Percentiles rank a stretch among this genome's conserved stretches.
phyloP scores from a whole-genome alignment of 2,329 filamentous ascomycete genomes.

The Saccharata proteae region DNA sequence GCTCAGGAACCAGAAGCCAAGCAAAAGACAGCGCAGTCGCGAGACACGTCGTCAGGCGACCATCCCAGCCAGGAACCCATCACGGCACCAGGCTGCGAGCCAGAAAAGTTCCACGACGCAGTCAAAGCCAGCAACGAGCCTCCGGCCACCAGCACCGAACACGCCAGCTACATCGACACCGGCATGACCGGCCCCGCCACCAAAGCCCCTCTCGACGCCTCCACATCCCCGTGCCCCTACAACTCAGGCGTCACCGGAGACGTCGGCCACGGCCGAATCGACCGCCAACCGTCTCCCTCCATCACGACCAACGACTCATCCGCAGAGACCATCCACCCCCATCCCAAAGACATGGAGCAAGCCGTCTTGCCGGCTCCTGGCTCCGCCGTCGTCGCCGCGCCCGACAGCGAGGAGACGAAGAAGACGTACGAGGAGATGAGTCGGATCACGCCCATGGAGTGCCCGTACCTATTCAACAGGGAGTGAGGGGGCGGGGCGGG shows the following conservation, averaged over 20 bases:
- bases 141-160: slow-evolving; percentile 2
- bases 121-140: not conserved
- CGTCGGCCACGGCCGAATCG: slow-evolving; percentile 9
- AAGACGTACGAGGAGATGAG: slow-evolving; percentile 28
- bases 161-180: slow-evolving; percentile 4
- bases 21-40: too few relatives aligned
- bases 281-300: slow-evolving; percentile 2
- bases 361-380: slow-evolving; percentile 19
- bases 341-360: slow-evolving; percentile 21
- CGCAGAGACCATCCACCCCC: slow-evolving; percentile 18
- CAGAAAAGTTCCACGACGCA: slow-evolving; percentile 2
- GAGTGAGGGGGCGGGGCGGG: slow-evolving; percentile 16
- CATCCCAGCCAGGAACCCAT: too few relatives aligned
- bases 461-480: slow-evolving; percentile 26
- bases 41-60: too few relatives aligned
- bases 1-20: too few relatives aligned
- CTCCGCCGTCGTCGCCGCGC: slow-evolving; percentile 23
- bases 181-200: too few relatives aligned
- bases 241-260: slow-evolving; percentile 4
- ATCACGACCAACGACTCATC: slow-evolving; percentile 1
- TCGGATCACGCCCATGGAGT: slow-evolving; percentile 15
- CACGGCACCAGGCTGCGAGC: slow-evolving; percentile 1
- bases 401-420: slow-evolving; percentile 19
- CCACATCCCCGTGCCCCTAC: slow-evolving; percentile 3
- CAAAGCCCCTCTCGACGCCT: too few relatives aligned